Evolutionary conservation across 73 alveolate genomes (phyloP).

Genomic region (Paramecium sonneborni): DNA sequence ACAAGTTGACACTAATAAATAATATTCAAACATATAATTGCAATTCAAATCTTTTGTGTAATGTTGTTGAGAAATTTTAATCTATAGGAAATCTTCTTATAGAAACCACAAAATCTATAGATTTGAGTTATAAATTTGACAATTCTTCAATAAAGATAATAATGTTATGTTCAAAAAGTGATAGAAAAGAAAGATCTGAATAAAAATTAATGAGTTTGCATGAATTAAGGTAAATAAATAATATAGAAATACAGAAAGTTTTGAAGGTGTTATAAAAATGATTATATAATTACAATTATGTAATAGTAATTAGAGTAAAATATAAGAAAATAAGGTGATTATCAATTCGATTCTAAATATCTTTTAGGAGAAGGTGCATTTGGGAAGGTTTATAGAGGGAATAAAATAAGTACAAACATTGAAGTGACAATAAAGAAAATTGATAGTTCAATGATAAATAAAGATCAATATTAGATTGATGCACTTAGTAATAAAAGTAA

Average conservation of each 20-base stretch:
- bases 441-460: not conserved
- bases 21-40: not conserved
- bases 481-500: not conserved
- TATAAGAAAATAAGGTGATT: not conserved
- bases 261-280: not conserved
- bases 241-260: not conserved
- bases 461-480: not conserved
- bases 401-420: not conserved
- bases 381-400: slow-evolving; percentile 59
- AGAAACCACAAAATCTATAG: not conserved
- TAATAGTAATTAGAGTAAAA: not conserved
- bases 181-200: not conserved
- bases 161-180: not conserved
- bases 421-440: slow-evolving; percentile 41
- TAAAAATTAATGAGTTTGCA: not conserved
- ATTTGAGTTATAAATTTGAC: not conserved
- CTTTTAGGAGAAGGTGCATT: slow-evolving; percentile 57
- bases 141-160: not conserved
- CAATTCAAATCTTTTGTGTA: not conserved
- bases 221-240: not conserved
- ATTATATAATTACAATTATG: not conserved
- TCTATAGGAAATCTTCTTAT: not conserved
- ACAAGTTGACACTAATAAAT: not conserved
- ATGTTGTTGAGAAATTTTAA: not conserved
- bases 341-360: slow-evolving; percentile 44